Evolutionary conservation across 495 filamentous ascomycete species (phyloP).

Genomic region (Podospora anserina): DNA sequence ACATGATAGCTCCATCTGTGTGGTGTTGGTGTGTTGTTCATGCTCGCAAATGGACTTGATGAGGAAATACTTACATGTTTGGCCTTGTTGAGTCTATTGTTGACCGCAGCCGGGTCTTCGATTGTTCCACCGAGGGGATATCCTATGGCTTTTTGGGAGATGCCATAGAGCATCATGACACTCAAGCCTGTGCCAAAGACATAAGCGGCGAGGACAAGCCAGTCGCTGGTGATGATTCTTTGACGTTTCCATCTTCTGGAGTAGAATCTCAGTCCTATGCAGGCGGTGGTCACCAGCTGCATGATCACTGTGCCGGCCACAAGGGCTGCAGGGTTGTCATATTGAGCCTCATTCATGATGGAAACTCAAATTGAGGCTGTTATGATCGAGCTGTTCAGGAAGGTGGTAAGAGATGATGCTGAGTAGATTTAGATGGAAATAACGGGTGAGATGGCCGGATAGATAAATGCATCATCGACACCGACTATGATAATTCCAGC

Average conservation of each 20-base stretch:
- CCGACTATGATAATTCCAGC: neutral
- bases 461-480: neutral
- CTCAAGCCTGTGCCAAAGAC: slow-evolving; percentile 14
- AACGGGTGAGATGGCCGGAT: neutral
- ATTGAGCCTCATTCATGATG: neutral
- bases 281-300: slow-evolving; percentile 8
- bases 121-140: slow-evolving; percentile 10
- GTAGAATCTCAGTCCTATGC: slow-evolving; percentile 18
- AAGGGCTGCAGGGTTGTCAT: slow-evolving; percentile 17
- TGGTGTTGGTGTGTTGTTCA: neutral
- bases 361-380: neutral
- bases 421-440: neutral
- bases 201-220: slow-evolving; percentile 14
- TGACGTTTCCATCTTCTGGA: slow-evolving; percentile 18
- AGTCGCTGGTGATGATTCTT: slow-evolving; percentile 15
- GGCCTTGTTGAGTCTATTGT: slow-evolving; percentile 12
- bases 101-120: slow-evolving; percentile 14
- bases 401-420: neutral
- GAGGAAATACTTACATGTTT: slow-evolving; percentile 13
- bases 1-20: slow-evolving; percentile 8
- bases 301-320: slow-evolving; percentile 15
- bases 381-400: neutral
- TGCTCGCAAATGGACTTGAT: neutral
- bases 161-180: slow-evolving; percentile 17
- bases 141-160: slow-evolving; percentile 9